phyloP scores from a whole-genome alignment of 2,329 filamentous ascomycete species.

The Didymellaceae sp. region DNA sequence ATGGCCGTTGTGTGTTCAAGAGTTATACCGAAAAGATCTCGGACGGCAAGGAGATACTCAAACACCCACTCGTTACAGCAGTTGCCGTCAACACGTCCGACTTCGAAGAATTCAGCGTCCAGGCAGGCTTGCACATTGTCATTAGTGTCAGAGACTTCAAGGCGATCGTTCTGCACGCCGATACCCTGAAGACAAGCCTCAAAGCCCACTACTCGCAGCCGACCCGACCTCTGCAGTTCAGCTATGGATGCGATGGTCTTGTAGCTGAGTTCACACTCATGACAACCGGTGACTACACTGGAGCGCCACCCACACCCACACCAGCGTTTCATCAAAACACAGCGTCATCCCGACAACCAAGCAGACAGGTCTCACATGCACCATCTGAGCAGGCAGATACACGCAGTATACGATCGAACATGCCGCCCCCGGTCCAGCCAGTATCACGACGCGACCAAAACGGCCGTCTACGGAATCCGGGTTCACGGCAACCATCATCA shows the following conservation, averaged over 20 bases:
- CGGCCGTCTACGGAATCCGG: conserved; percentile 37
- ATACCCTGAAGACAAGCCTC: conserved; percentile 70
- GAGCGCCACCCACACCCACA: conserved; percentile 47
- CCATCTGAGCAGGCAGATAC: conserved; percentile 32
- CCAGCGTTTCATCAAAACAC: conserved; percentile 49
- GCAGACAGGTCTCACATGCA: conserved; percentile 43
- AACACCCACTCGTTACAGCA: conserved; percentile 80
- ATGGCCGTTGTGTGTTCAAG: conserved; percentile 74
- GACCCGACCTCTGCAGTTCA: conserved; percentile 73
- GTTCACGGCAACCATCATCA: conserved; percentile 34
- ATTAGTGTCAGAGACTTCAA: conserved; percentile 86
- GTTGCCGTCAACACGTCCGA: conserved; percentile 78
- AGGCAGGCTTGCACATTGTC: conserved; percentile 78
- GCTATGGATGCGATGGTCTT: conserved; percentile 72
- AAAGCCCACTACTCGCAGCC: conserved; percentile 74
- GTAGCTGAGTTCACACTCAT: conserved; percentile 80
- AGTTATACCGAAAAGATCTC: conserved; percentile 82
- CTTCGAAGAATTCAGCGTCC: conserved; percentile 76
- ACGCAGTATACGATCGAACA: conserved; percentile 43
- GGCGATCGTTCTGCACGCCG: conserved; percentile 77
- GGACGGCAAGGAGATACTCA: conserved; percentile 74
- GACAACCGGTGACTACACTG: conserved; percentile 72
- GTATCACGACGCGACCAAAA: conserved; percentile 37
- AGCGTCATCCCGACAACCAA: conserved; percentile 47
- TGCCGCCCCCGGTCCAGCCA: conserved; percentile 52